phyloP scores from a whole-genome alignment of 2,329 filamentous ascomycete genomes.

The Alternaria gansuensis region DNA sequence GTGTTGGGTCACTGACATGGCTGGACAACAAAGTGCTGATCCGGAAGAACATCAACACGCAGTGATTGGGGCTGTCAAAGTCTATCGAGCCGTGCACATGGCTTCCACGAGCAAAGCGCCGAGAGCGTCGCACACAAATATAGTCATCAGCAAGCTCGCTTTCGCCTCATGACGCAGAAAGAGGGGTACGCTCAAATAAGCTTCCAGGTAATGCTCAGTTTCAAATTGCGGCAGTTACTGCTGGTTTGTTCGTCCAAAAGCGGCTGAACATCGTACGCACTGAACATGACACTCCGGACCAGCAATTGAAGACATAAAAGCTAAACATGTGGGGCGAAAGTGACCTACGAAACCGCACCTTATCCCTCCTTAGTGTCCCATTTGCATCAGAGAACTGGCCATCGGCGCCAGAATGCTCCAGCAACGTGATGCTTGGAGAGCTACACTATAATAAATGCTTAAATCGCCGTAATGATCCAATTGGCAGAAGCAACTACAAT shows the following conservation, averaged over 20 bases:
- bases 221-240: conserved; percentile 16
- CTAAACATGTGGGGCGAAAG: conserved; percentile 8
- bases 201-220: conserved; percentile 18
- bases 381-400: conserved; percentile 13
- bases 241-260: conserved; percentile 6
- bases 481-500: conserved; percentile 14
- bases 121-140: conserved; percentile 9
- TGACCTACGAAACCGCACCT: conserved; percentile 7
- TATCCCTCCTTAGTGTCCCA: neutral
- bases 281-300: conserved; percentile 3
- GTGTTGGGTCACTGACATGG: conserved; percentile 21
- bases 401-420: conserved; percentile 11
- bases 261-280: conserved; percentile 11
- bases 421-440: conserved; percentile 10
- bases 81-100: conserved; percentile 6
- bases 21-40: conserved; percentile 16
- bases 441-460: conserved; percentile 12
- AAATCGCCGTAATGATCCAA: conserved; percentile 14
- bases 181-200: conserved; percentile 27
- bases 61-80: conserved; percentile 10
- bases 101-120: conserved; percentile 8
- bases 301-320: conserved; percentile 7
- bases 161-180: conserved; percentile 30
- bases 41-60: conserved; percentile 9
- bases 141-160: conserved; percentile 7